Evolutionary conservation across 805 yeast species (phyloP), one percentile per base, ranked within the genome.

Genomic region (Cyberlindnera maritima): DNA sequence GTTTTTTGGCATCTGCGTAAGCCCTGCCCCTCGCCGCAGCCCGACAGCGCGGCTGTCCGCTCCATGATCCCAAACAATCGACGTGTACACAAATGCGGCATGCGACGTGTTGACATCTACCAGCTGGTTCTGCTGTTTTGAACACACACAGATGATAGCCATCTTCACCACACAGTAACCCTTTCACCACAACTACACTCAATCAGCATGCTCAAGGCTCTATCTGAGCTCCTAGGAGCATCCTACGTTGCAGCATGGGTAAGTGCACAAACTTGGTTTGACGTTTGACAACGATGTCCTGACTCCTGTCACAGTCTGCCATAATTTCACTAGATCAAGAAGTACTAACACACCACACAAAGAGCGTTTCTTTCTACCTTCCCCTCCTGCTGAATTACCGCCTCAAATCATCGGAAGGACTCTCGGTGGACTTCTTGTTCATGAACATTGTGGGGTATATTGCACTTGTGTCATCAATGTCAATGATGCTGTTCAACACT

Each of bases 291-390:
- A 19, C n/a, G 19, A 32, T 25, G 11, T 25, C 11, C 11, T 25
- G 8, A 25, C n/a, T n/a, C n/a, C n/a, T 17, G n/a, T 17, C 36
- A 32, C 7, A 29, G 32, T 11, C 25, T 21, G 25, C 25, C 8
- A 21, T 21, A 9, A 21, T 6, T 9, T 21, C 25, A 9, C 9
- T 21, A 21, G 5, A 21, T 21, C 9, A 21, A 9, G 14, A 14
- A 20, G 11, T 23, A 23, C 17, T 21, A 23, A 36, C 17, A n/a
- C 15, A n/a, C 21, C 5, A 21, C 10, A 12, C 33, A 4, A 21
- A 70, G 77, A 68, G 80, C 14, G 45, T 75, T 1, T 74, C 82
- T 2, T 74, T 73, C 60, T 78, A 78, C 50, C 80, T 82, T 4
- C 74, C 79, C 2, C 44, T 78, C 7, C 34, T 67, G 8, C 61